These are phyloP conservation scores for Prunus salicina DNA, from an alignment of 306 rosid genomes.

Conservation along the genomic window DNA sequence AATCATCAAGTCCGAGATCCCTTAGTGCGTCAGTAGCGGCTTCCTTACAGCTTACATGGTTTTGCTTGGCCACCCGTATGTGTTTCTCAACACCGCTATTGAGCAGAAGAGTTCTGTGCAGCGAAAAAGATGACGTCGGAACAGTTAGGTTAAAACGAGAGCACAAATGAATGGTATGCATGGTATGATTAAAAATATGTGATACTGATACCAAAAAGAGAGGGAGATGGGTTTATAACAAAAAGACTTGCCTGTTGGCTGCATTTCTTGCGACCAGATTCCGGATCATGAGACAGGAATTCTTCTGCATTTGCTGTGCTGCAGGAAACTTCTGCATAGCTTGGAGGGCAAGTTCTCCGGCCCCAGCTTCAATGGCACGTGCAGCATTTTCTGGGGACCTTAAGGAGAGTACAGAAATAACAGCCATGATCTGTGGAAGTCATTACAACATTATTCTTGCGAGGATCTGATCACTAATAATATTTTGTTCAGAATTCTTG, in stretches of 20 bases:
- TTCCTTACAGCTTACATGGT: constrained; percentile 67
- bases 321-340: constrained; percentile 79
- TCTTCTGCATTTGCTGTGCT: constrained; percentile 86
- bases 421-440: constrained; percentile 58
- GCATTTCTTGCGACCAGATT: constrained; percentile 78
- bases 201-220: too few species aligned
- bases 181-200: neutral
- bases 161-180: neutral
- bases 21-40: constrained; percentile 91
- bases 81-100: constrained; percentile 68
- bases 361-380: constrained; percentile 90
- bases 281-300: constrained; percentile 85
- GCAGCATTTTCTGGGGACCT: constrained; percentile 89
- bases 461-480: neutral
- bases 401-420: constrained; percentile 67
- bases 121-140: neutral
- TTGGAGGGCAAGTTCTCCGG: constrained; percentile 88
- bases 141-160: neutral
- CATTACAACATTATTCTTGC: neutral
- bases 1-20: constrained; percentile 81
- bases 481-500: neutral
- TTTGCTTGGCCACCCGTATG: constrained; percentile 77
- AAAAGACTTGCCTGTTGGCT: constrained; percentile 66
- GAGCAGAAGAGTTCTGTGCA: constrained; percentile 65
- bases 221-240: neutral